These are phyloP conservation scores for Cladosporium halotolerans DNA, from an alignment of 2,329 filamentous ascomycete genomes.

Conservation along the genomic window DNA sequence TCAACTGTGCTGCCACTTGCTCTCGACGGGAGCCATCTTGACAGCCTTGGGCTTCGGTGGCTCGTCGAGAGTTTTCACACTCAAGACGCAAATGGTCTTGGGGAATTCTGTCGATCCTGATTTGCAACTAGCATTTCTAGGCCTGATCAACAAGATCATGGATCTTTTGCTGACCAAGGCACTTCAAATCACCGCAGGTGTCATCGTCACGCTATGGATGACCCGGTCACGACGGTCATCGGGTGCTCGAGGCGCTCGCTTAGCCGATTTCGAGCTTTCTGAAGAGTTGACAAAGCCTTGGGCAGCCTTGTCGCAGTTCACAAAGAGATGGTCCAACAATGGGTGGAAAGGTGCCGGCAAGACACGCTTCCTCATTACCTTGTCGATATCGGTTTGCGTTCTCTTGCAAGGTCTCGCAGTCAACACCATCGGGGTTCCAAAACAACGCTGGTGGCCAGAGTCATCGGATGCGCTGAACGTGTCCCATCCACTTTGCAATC, in stretches of 20 bases:
- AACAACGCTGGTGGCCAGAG: background rate
- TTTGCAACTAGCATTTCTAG: background rate
- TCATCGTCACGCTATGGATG: background rate
- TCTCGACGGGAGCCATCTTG: background rate
- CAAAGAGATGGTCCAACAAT: background rate
- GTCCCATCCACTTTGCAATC: background rate
- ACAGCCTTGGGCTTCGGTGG: background rate
- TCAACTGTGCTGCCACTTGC: background rate
- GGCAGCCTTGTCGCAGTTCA: background rate
- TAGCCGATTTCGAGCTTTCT: background rate
- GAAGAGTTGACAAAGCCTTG: background rate
- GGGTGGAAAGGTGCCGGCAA: background rate
- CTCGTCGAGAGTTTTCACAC: background rate
- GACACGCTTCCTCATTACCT: background rate
- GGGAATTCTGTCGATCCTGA: background rate
- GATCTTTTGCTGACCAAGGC: background rate
- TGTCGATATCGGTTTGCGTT: background rate
- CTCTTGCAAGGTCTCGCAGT: background rate
- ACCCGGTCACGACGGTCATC: background rate
- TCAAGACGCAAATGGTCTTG: background rate
- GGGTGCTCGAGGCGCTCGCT: background rate
- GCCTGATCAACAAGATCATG: background rate
- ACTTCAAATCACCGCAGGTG: background rate
- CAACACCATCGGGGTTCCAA: background rate
- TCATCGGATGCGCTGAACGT: background rate